A percentile compares a stretch with the other conserved stretches of the same genome.
These are phyloP conservation scores for Ochromonas danica DNA, from an alignment of 108 stramenopile species.

Conservation along the genomic window DNA sequence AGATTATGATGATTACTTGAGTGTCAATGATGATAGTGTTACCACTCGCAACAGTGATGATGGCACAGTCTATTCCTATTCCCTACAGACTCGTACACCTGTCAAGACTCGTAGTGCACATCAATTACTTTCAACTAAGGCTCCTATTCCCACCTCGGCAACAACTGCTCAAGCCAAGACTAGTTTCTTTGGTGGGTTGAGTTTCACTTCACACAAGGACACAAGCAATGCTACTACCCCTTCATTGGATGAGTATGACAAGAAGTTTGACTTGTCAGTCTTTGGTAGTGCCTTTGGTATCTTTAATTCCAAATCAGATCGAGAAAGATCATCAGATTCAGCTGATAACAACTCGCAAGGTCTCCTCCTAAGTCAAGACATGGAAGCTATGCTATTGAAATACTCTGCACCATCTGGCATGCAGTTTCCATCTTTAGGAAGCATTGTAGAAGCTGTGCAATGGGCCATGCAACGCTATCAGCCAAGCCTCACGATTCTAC, in stretches of 20 bases:
- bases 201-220: too few species aligned
- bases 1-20: background rate
- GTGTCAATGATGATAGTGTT: background rate
- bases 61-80: background rate
- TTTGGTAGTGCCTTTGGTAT: background rate
- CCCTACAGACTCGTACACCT: background rate
- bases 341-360: too few species aligned
- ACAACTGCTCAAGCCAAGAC: background rate
- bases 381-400: too few species aligned
- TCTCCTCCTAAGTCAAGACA: too few species aligned
- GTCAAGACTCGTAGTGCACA: background rate
- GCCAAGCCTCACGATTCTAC: background rate
- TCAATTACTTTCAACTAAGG: background rate
- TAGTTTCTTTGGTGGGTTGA: too few species aligned
- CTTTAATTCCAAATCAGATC: background rate
- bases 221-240: too few species aligned
- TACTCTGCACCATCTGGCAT: too few species aligned
- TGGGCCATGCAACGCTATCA: constrained; percentile 2
- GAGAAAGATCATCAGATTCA: too few species aligned
- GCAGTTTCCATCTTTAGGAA: background rate
- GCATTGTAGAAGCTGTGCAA: constrained; percentile 19
- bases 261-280: constrained; percentile 18
- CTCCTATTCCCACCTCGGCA: background rate
- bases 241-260: background rate
- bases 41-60: background rate